A percentile compares a stretch with the other conserved stretches of the same genome.
phyloP scores from a whole-genome alignment of 768 basidiomycete genomes.

The Psilocybe subaeruginosa region DNA sequence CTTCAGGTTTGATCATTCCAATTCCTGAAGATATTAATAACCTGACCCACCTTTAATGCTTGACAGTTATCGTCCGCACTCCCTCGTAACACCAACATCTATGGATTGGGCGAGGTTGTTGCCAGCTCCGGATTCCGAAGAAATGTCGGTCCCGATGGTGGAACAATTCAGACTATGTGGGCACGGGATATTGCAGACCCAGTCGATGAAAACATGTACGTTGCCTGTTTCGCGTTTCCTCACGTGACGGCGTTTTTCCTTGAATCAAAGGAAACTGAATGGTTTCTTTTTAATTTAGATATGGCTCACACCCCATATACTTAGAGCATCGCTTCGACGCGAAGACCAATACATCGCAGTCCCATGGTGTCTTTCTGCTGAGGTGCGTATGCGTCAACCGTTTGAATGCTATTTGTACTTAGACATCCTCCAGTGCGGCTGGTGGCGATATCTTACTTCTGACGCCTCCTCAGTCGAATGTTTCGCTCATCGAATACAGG shows the following conservation, averaged over 20 bases:
- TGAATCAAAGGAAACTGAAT: not conserved
- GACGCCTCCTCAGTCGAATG: conserved; percentile 55
- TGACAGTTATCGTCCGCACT: conserved; percentile 64
- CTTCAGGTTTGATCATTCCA: conserved; percentile 52
- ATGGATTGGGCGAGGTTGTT: conserved; percentile 77
- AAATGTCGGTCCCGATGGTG: conserved; percentile 55
- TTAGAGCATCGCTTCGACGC: conserved; percentile 71
- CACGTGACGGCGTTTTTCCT: conserved; percentile 17
- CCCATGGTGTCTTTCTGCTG: conserved; percentile 79
- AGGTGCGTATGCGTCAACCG: conserved; percentile 40
- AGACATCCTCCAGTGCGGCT: conserved; percentile 42
- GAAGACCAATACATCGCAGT: conserved; percentile 49
- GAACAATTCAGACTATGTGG: conserved; percentile 73
- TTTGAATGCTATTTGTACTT: not conserved
- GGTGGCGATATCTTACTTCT: conserved; percentile 73
- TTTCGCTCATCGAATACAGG: conserved; percentile 72
- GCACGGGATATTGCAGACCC: conserved; percentile 65
- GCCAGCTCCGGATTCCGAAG: conserved; percentile 71
- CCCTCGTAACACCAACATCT: conserved; percentile 70
- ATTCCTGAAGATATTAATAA: not conserved
- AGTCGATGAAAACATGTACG: conserved; percentile 67
- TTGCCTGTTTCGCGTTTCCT: conserved; percentile 7
- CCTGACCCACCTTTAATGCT: not conserved
- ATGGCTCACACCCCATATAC: conserved; percentile 76
- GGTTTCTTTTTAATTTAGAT: conserved; percentile 38